Evolutionary conservation across 306 rosid genomes (phyloP), one percentile per base, ranked within the genome.

Genomic region (Astragalus glycyphyllos): DNA sequence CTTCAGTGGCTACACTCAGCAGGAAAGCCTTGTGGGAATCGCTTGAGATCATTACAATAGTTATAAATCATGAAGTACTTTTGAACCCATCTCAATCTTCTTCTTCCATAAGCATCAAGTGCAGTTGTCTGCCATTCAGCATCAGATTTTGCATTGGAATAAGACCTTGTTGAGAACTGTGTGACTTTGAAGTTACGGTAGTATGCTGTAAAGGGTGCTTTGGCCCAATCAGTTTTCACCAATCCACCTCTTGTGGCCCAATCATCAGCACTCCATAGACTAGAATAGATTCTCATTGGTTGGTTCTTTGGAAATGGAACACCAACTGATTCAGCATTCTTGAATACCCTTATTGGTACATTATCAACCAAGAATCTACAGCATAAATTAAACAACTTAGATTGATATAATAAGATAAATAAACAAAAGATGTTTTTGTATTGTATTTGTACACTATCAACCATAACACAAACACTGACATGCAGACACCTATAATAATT

Each of bases 181-280:
- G 74, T 79, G 61, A 68, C 82, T 51, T 72, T 80, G 74, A 87
- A 89, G 42, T 72, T 76, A 2, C 79, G 54, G 65, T 81, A 89
- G 65, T 80, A 82, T 16, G 96, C 90, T 5, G 77, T 80, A 60
- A 90, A 90, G 11, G 96, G 96, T 29, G 89, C 87, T 45, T 87
- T 76, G 9, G 85, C 76, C 96, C 96, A 90, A 71, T 87, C 84
- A 0, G 90, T 90, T 72, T 90, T 90, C 29, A 83, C 84, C 38
- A 87, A 75, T 59, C 96, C 92, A 31, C 96, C 92, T 82, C 90
- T 85, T 1, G 96, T 89, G 47, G 96, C 96, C 96, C 96, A 86
- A 48, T 83, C 90, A 68, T 89, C 96, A 0, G 90, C 96, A 55
- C 82, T 84, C 96, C 96, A 87, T 0, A 90, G 69, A 70, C 92